Percentiles rank a stretch among this genome's conserved stretches.
Conservation (phyloP, 2,329 filamentous ascomycete species). For the Fusarium sp. region DNA sequence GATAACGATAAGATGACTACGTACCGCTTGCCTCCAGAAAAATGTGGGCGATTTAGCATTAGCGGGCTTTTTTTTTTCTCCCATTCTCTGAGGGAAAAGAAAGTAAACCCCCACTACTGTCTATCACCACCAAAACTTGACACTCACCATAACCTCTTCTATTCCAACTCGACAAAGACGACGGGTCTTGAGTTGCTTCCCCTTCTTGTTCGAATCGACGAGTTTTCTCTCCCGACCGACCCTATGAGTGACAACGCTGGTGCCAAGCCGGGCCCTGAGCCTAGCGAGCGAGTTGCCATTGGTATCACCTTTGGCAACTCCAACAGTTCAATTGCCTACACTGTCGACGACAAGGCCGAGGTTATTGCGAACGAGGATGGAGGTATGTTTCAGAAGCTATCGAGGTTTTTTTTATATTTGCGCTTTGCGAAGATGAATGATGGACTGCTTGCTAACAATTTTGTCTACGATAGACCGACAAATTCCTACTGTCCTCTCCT, state of each 20-base stretch:
- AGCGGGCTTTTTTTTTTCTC: conserved; percentile 40
- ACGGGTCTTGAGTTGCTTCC: conserved; percentile 18
- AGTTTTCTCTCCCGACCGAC: conserved; percentile 18
- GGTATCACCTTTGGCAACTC: conserved; percentile 98
- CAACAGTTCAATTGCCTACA: conserved; percentile 96
- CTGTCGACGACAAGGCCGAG: conserved; percentile 91
- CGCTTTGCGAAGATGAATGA: neutral
- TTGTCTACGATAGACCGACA: conserved; percentile 76
- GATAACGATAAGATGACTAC: conserved; percentile 35
- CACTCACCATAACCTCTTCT: conserved; percentile 24
- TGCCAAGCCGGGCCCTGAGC: conserved; percentile 57
- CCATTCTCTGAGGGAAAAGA: conserved; percentile 37
- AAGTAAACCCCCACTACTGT: conserved; percentile 41
- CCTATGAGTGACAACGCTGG: conserved; percentile 59
- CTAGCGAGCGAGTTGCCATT: conserved; percentile 75
- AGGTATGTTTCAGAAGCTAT: conserved; percentile 62
- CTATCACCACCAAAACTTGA: conserved; percentile 39
- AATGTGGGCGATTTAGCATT: conserved; percentile 40
- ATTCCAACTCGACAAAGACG: conserved; percentile 18
- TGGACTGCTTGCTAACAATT: conserved; percentile 14
- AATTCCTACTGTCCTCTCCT: conserved; percentile 93
- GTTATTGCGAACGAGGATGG: conserved; percentile 99
- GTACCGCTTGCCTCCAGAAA: conserved; percentile 29
- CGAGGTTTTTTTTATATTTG: neutral
- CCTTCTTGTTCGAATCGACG: conserved; percentile 6